A percentile compares a stretch with the other conserved stretches of the same genome.
These are phyloP conservation scores for Magnusiomyces tetraspermus DNA, from an alignment of 1,139 yeast genomes.

Conservation along the genomic window DNA sequence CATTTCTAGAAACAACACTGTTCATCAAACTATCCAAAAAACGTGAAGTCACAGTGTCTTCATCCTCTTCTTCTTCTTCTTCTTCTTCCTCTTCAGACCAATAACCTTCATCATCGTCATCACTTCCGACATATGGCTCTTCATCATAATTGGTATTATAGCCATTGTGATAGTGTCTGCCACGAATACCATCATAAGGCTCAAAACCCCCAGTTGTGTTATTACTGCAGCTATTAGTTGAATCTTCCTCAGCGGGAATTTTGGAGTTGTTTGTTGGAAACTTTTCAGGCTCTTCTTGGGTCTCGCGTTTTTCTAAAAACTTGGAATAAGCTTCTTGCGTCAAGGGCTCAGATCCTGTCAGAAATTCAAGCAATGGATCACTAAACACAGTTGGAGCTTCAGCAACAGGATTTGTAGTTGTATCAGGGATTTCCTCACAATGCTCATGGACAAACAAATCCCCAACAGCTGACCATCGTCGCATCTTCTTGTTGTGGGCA, in stretches of 20 bases:
- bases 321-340: neutral
- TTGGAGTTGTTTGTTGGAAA: too few species aligned
- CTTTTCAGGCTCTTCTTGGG: neutral
- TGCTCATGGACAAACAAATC: neutral
- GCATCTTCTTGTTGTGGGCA: neutral
- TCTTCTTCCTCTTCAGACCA: neutral
- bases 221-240: neutral
- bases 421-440: neutral
- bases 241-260: too few species aligned
- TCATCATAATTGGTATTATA: neutral
- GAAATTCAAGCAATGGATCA: conserved; percentile 1
- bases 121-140: neutral
- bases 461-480: neutral
- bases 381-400: neutral
- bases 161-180: neutral
- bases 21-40: neutral
- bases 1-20: neutral
- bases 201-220: neutral
- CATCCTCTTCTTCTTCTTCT: neutral
- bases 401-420: neutral
- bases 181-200: neutral
- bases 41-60: conserved; percentile 1
- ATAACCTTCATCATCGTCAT: conserved; percentile 1
- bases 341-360: neutral
- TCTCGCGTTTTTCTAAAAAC: neutral